Percentiles rank a stretch among this genome's conserved stretches.
Evolutionary conservation across 2,329 filamentous ascomycete genomes (phyloP).

Genomic region (Aaosphaeria pasadenensis): DNA sequence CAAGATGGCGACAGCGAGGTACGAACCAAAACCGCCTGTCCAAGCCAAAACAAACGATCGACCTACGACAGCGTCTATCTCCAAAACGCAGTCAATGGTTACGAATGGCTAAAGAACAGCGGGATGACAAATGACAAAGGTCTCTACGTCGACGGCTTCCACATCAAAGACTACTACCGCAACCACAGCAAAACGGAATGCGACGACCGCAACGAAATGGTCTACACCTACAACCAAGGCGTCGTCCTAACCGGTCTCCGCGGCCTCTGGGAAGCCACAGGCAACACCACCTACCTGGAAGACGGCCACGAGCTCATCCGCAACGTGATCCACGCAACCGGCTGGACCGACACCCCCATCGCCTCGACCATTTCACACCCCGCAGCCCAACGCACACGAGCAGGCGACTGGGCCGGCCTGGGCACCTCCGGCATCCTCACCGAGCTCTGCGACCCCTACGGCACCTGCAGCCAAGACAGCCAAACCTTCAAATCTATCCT

Average conservation of each 20-base stretch:
- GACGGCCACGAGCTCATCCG: slow-evolving; percentile 78
- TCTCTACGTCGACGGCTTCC: slow-evolving; percentile 83
- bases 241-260: slow-evolving; percentile 80
- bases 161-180: slow-evolving; percentile 63
- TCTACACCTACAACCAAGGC: slow-evolving; percentile 95
- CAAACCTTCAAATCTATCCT: slow-evolving; percentile 96
- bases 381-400: slow-evolving; percentile 27
- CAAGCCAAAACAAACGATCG: neutral
- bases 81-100: slow-evolving; percentile 70
- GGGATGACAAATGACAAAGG: slow-evolving; percentile 78
- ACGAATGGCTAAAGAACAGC: slow-evolving; percentile 73
- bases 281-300: slow-evolving; percentile 65
- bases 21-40: neutral
- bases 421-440: slow-evolving; percentile 79
- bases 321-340: slow-evolving; percentile 73
- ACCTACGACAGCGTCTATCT: slow-evolving; percentile 64
- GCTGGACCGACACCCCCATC: slow-evolving; percentile 55
- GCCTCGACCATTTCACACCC: neutral
- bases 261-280: slow-evolving; percentile 76
- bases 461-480: slow-evolving; percentile 73
- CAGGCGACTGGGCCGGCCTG: slow-evolving; percentile 64
- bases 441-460: slow-evolving; percentile 74
- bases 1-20: neutral
- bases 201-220: slow-evolving; percentile 79
- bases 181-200: slow-evolving; percentile 67